Evolutionary conservation across 108 stramenopile genomes (phyloP).

Genomic region (Cyclotella choctawhatcheeana): DNA sequence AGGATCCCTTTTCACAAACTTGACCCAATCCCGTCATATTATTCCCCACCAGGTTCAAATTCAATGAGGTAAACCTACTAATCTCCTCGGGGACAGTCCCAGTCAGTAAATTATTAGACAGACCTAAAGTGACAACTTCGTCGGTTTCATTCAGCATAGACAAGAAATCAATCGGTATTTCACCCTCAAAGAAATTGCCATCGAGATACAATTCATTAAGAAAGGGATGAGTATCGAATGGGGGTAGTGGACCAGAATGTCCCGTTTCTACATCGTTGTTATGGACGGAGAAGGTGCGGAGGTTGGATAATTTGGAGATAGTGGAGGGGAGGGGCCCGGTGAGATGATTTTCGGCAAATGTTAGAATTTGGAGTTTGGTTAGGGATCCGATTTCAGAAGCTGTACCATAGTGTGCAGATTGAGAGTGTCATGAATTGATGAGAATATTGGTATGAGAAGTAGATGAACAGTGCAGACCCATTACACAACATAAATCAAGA

Average conservation of each 20-base stretch:
- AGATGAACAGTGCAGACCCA: background rate
- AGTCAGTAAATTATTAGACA: slow-evolving; percentile 60
- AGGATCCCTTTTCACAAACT: slow-evolving; percentile 47
- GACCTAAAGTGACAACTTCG: slow-evolving; percentile 45
- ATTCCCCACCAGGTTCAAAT: slow-evolving; percentile 59
- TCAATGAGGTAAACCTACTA: slow-evolving; percentile 41
- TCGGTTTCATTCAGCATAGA: slow-evolving; percentile 31
- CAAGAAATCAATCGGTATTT: slow-evolving; percentile 53
- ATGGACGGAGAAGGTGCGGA: slow-evolving; percentile 47
- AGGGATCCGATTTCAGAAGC: slow-evolving; percentile 47
- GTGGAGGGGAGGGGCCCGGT: slow-evolving; percentile 51
- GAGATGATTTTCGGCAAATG: slow-evolving; percentile 68
- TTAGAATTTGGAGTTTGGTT: slow-evolving; percentile 55
- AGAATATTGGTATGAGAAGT: background rate
- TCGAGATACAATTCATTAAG: slow-evolving; percentile 52
- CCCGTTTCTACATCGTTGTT: slow-evolving; percentile 42
- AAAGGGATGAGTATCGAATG: slow-evolving; percentile 44
- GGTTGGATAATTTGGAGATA: slow-evolving; percentile 41
- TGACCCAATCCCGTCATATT: slow-evolving; percentile 44
- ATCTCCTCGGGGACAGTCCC: slow-evolving; percentile 56
- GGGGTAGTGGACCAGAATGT: slow-evolving; percentile 42
- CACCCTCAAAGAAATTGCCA: slow-evolving; percentile 57
- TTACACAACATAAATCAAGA: background rate
- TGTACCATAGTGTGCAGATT: background rate
- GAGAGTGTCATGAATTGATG: background rate